Base-by-base conservation (phyloP, 2,329 filamentous ascomycete genomes). In the Colletotrichum karsti region DNA sequence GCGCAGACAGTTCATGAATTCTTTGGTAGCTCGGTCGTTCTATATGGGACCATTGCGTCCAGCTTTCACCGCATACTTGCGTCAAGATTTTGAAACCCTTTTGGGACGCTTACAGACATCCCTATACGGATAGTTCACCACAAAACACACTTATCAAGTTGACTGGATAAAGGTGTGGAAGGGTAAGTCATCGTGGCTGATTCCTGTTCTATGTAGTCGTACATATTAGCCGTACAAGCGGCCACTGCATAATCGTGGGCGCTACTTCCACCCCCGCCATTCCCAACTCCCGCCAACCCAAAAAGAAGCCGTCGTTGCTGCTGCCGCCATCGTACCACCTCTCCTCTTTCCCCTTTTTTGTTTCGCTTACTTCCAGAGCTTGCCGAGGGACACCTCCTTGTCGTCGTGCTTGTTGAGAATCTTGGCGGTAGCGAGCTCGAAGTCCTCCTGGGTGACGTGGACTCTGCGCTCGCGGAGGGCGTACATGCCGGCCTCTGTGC, bases 361-460 rank as follows among this genome's bases (percentile, higher is more conserved):
- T 44, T 12, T 33, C 46, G 24, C 57, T 73, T 77, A 84, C 76
- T 84, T 84, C 83, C 84, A 97, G 76, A 97, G 85, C 84, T 97
- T 97, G 78, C 92, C 92, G 76, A 97, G 85, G 77, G 92, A 94
- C 74, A 94, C 93, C 80, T 97, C 95, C 88, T 98, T 98, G 82
- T 99, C 96, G 77, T 98, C 96, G 80, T 98, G 96, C 88, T 98
- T 98, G 90, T 99, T 98, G 79, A 99, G 88, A 69, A 99, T 95
- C 92, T 99, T 99, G 79, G 96, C 96, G 7, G 96, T 99, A 35
- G 96, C 96, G 70, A 99, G 88, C 80, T 99, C 96, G 80, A 99
- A 99, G 82, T 99, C 96, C 83, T 99, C 96, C 81, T 99, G 96
- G 39, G 96, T 99, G 73, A 99, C 96, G 80, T 99, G 96, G 67